Conservation (phyloP, 2,329 filamentous ascomycete genomes). For the Endocalyx cinctus region DNA sequence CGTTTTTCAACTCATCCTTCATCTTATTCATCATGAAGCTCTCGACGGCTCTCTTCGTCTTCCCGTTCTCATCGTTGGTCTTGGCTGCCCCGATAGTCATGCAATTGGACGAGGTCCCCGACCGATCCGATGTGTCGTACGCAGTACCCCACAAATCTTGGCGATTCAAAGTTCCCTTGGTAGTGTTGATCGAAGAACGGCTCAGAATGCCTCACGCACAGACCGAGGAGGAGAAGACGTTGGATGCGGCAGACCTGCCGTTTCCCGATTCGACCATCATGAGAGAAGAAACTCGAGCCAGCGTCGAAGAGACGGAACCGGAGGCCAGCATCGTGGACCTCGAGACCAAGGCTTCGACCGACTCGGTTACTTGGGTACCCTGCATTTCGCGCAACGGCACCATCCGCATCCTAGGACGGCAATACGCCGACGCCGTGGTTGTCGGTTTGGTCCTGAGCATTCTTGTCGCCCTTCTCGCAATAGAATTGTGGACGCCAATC, state of each 20-base stretch:
- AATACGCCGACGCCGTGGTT: constrained; percentile 21
- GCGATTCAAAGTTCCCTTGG: too few relatives aligned
- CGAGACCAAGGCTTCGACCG: constrained; percentile 22
- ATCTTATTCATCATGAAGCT: constrained; percentile 16
- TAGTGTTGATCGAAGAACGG: too few relatives aligned
- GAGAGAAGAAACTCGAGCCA: constrained; percentile 22
- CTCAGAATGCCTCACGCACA: too few relatives aligned
- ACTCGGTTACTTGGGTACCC: constrained; percentile 20
- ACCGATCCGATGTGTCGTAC: constrained; percentile 4
- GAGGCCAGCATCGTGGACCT: constrained; percentile 23
- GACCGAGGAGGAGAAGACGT: too few relatives aligned
- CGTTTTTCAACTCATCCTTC: too few relatives aligned
- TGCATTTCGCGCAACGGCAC: constrained; percentile 19
- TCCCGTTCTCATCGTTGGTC: constrained; percentile 10
- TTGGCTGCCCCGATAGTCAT: constrained; percentile 7
- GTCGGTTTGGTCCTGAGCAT: constrained; percentile 17
- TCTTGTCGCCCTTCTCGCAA: constrained; percentile 14
- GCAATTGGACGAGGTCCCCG: constrained; percentile 2
- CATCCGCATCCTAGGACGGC: constrained; percentile 14
- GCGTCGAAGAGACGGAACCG: constrained; percentile 14
- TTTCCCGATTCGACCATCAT: constrained; percentile 24
- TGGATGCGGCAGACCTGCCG: constrained; percentile 10
- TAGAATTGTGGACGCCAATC: constrained; percentile 18
- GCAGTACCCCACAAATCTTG: too few relatives aligned
- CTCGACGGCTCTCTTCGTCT: constrained; percentile 7